Evolutionary conservation across 2,329 filamentous ascomycete species (phyloP), one percentile per base, ranked within the genome.

Genomic region (Diplocarpon rosae): DNA sequence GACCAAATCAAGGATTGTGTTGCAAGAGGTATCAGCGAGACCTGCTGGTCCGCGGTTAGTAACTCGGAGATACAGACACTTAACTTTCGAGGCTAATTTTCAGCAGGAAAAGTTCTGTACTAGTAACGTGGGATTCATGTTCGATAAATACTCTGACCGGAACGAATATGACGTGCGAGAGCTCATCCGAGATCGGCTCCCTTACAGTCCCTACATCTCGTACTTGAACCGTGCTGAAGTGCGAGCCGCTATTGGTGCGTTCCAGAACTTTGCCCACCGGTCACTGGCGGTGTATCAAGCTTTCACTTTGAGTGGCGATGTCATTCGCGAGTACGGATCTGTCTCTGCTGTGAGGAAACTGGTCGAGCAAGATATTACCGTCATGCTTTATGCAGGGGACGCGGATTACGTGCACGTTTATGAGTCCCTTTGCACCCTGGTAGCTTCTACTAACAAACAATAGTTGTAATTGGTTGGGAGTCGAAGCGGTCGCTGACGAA

Each of bases 401-500:
- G 69, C 69, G 29, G 60, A 62, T 45, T 71, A 65, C 50, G 64
- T 65, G 66, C 43, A 74, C 69, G 58, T 67, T 65, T 37, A 73
- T 14, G 4, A 56, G 63, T 67, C 6, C 30, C 2, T 13, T 10
- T 10, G 32, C 11, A 33, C 24, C 28, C 8, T 29, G 8, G 12
- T 14, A n/a, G 0, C 75, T 73, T 56, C 76, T 11, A 35, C 33
- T 35, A 17, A 76, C 56, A 72, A 70, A 72, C 33, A 71, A 70
- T 54, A 71, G 74, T 48, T 80, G 75, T 62, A 79, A 79, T 58
- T 80, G 80, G 75, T 67, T 81, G 50, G 85, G 85, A 11, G 84
- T 82, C 30, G 72, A 90, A 62, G 77, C 77, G 1, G 69, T 85
- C 32, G 80, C 80, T 1, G 66, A 84, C 9, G 69, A 71, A 75